These are phyloP conservation scores for Mycena galericulata DNA, from an alignment of 768 basidiomycete species.

Conservation along the genomic window DNA sequence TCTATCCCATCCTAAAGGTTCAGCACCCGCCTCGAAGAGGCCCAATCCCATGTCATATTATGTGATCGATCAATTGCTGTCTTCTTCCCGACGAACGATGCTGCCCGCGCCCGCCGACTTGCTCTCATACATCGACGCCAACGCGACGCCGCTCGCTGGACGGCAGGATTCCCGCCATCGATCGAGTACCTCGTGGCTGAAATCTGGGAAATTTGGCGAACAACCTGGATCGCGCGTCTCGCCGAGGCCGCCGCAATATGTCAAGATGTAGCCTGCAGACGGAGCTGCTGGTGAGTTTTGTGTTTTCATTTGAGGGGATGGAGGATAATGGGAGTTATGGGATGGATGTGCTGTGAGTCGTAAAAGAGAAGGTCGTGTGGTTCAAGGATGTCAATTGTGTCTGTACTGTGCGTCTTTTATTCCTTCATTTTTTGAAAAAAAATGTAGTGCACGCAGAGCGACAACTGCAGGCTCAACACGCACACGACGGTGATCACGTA, in stretches of 20 bases:
- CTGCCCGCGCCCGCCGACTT: constrained; percentile 64
- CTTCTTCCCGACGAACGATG: no score
- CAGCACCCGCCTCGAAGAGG: no score
- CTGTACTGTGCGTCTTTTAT: constrained; percentile 78
- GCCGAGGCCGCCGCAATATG: constrained; percentile 84
- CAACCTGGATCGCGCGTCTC: constrained; percentile 83
- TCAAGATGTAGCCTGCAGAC: no score
- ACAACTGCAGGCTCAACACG: constrained; percentile 95
- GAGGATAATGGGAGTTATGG: constrained; percentile 95
- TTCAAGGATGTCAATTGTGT: no score
- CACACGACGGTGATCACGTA: constrained; percentile 87
- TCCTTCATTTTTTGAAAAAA: constrained; percentile 14
- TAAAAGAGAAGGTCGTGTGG: constrained; percentile 73
- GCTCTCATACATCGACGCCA: constrained; percentile 69
- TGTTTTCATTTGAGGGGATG: constrained; percentile 97
- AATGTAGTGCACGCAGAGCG: constrained; percentile 76
- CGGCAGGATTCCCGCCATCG: no score
- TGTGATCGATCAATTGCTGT: no score
- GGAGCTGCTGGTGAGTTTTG: constrained; percentile 72
- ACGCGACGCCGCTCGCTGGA: constrained; percentile 80
- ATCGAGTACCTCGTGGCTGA: no score
- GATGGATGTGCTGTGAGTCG: constrained; percentile 88
- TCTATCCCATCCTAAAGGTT: no score
- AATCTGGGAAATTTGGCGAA: no score
- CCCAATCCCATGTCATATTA: no score